Conservation (phyloP, 192 early-diverging fungal genomes). For the Jimgerdemannia lactiflua region DNA sequence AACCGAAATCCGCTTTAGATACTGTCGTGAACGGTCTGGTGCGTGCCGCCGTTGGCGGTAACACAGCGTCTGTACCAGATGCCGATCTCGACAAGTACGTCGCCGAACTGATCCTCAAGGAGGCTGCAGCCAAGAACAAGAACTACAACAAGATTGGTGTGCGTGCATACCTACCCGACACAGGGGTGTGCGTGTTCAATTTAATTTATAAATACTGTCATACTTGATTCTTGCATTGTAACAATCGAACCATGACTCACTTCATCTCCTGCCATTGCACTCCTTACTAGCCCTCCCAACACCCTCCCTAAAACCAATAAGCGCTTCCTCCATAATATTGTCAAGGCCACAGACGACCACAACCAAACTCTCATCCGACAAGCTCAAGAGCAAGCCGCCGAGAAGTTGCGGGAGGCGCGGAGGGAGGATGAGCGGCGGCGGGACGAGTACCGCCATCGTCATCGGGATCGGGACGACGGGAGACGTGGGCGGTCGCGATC, state of each 20-base stretch:
- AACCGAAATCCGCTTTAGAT: not conserved
- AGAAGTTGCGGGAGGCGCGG: conserved; percentile 5
- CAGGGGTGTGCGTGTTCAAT: conserved; percentile 12
- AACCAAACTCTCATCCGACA: conserved; percentile 48
- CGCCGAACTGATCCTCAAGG: conserved; percentile 47
- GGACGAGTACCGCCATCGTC: not conserved
- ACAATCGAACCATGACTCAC: not conserved
- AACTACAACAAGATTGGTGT: conserved; percentile 37
- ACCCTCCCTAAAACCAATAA: conserved; percentile 51
- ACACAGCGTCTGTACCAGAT: conserved; percentile 27
- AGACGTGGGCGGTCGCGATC: not conserved
- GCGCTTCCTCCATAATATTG: conserved; percentile 51
- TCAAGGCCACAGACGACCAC: conserved; percentile 52
- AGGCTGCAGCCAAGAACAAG: conserved; percentile 34
- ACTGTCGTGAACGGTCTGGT: conserved; percentile 21
- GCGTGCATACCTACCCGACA: conserved; percentile 30
- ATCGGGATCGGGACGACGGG: not conserved
- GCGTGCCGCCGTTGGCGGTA: conserved; percentile 43
- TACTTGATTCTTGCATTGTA: not conserved
- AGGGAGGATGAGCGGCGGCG: not conserved
- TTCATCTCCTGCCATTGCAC: conserved; percentile 4
- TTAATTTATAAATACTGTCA: not conserved
- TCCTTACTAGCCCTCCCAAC: conserved; percentile 25
- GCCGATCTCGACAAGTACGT: conserved; percentile 57
- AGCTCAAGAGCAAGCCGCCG: conserved; percentile 40